phyloP scores from a whole-genome alignment of 306 rosid species.

The Fagus sylvatica region DNA sequence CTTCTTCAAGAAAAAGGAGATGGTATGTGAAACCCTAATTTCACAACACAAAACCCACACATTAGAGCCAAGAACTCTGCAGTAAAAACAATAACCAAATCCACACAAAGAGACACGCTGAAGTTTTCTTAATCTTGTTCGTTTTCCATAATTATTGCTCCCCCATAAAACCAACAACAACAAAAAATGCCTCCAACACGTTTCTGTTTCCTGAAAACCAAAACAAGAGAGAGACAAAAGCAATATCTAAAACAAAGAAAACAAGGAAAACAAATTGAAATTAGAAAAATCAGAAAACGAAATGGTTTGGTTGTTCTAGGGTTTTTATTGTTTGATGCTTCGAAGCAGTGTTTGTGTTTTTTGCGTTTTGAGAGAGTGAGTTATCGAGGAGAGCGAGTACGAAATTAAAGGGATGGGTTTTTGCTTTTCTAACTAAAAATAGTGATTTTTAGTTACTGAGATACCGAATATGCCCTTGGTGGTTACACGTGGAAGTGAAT shows the following conservation, averaged over 20 bases:
- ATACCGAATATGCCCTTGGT: conserved; percentile 34
- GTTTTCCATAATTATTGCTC: not conserved
- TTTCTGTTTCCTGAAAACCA: conserved; percentile 49
- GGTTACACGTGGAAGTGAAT: conserved; percentile 5
- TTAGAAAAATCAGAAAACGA: not conserved
- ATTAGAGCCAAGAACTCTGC: conserved; percentile 43
- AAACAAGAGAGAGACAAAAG: conserved; percentile 16
- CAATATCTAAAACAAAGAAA: conserved; percentile 17
- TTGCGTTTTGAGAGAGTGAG: not conserved
- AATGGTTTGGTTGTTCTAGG: not conserved
- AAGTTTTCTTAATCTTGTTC: not conserved
- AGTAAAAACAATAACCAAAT: conserved; percentile 17
- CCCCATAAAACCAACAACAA: not conserved
- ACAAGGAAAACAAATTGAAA: not conserved
- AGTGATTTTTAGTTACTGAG: not conserved
- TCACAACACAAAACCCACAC: conserved; percentile 47
- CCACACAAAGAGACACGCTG: not conserved
- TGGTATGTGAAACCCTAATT: conserved; percentile 71
- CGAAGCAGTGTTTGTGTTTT: no score
- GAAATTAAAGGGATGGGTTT: not conserved
- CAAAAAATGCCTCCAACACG: conserved; percentile 14
- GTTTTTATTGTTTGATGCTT: not conserved
- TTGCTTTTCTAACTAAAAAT: not conserved
- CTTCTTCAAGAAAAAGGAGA: conserved; percentile 17
- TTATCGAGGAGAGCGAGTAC: not conserved